Percentiles rank a stretch among this genome's conserved stretches.
Conservation (phyloP, 495 filamentous ascomycete genomes). For the Penicillium atrosanguineum region DNA sequence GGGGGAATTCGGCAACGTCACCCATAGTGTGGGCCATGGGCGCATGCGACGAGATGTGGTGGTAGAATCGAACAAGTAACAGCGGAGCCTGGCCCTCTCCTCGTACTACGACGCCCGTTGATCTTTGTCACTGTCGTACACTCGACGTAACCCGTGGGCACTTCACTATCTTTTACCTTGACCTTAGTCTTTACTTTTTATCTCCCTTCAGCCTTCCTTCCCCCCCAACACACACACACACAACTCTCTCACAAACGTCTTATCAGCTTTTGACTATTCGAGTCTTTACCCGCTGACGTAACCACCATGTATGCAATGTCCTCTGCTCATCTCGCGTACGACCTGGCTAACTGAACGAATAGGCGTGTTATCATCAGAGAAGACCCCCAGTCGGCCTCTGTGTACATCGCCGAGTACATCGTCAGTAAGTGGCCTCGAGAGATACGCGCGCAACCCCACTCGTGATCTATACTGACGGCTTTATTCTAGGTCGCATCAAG, state of each 20-base stretch:
- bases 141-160: slow-evolving; percentile 19
- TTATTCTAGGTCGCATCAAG: slow-evolving; percentile 57
- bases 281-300: slow-evolving; percentile 19
- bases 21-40: not conserved
- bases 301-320: slow-evolving; percentile 29
- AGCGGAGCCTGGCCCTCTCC: not conserved
- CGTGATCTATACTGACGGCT: slow-evolving; percentile 1
- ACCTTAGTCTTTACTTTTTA: not conserved
- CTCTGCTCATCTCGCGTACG: not conserved
- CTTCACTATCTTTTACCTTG: slow-evolving; percentile 1
- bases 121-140: slow-evolving; percentile 26
- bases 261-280: not conserved
- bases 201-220: not conserved
- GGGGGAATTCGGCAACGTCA: slow-evolving; percentile 1
- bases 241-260: not conserved
- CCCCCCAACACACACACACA: not conserved
- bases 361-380: slow-evolving; percentile 87
- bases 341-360: slow-evolving; percentile 20
- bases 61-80: not conserved
- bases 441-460: not conserved
- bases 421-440: slow-evolving; percentile 50
- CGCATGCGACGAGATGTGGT: slow-evolving; percentile 8
- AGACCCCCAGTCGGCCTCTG: slow-evolving; percentile 60
- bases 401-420: slow-evolving; percentile 81
- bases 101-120: slow-evolving; percentile 5